These are phyloP conservation scores for Piper longum DNA, from an alignment of 164 flowering plant genomes.

Conservation along the genomic window DNA sequence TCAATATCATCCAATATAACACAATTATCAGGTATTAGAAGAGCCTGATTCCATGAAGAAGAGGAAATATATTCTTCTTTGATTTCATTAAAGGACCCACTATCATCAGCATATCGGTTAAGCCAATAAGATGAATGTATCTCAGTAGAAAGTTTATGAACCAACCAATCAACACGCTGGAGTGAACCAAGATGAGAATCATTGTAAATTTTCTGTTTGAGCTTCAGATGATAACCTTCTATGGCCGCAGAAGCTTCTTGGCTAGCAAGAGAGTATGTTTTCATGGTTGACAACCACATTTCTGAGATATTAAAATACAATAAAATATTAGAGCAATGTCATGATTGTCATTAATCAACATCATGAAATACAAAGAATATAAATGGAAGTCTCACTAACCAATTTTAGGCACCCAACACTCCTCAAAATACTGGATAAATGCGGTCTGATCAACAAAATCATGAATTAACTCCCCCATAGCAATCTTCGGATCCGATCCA, in stretches of 20 bases:
- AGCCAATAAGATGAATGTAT: constrained; percentile 91
- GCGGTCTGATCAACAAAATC: constrained; percentile 86
- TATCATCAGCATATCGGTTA: constrained; percentile 84
- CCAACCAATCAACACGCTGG: constrained; percentile 94
- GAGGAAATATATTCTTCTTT: constrained; percentile 81
- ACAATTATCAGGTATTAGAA: constrained; percentile 50
- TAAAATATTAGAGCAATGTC: neutral
- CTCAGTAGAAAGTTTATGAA: constrained; percentile 85
- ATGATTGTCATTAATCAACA: too few species aligned
- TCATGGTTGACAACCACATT: constrained; percentile 88
- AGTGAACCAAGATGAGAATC: constrained; percentile 85
- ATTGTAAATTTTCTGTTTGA: constrained; percentile 68
- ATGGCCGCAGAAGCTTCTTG: constrained; percentile 88
- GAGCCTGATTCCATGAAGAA: constrained; percentile 85
- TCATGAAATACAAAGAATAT: neutral
- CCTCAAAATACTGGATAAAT: constrained; percentile 74
- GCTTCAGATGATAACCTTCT: constrained; percentile 87
- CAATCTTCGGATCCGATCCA: constrained; percentile 31
- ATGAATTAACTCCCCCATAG: constrained; percentile 46
- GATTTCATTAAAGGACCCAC: constrained; percentile 68
- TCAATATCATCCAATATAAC: constrained; percentile 44
- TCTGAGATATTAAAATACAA: constrained; percentile 18
- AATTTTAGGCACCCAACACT: constrained; percentile 80
- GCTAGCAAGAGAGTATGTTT: constrained; percentile 71
- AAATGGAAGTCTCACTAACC: constrained; percentile 29